Conservation (phyloP, 306 rosid genomes). For the Benincasa hispida region DNA sequence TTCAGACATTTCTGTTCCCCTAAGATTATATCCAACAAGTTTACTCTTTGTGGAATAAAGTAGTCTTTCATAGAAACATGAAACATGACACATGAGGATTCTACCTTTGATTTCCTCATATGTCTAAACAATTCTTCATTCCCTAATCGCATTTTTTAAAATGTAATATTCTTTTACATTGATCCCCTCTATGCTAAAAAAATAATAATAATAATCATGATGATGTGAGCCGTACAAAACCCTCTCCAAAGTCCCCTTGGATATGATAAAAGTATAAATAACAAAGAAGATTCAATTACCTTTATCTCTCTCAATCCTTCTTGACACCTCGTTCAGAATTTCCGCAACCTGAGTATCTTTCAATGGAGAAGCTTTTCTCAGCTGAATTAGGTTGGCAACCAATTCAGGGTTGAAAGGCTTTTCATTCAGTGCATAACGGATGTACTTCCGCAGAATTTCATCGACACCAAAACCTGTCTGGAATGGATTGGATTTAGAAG, state of each 20-base stretch:
- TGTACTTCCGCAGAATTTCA: constrained; percentile 81
- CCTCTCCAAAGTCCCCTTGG: not conserved
- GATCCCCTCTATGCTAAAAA: not conserved
- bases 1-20: no score
- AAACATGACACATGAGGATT: not conserved
- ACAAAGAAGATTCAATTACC: constrained; percentile 23
- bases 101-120: not conserved
- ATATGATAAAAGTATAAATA: not conserved
- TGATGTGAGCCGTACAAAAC: not conserved
- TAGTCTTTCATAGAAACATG: not conserved
- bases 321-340: constrained; percentile 70
- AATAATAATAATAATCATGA: no score
- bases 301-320: constrained; percentile 78
- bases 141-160: not conserved
- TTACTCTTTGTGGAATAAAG: no score
- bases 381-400: constrained; percentile 64
- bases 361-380: constrained; percentile 56
- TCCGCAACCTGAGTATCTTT: constrained; percentile 54
- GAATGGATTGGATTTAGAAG: constrained; percentile 16
- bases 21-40: no score
- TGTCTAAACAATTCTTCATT: not conserved
- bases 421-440: constrained; percentile 77
- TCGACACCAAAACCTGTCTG: constrained; percentile 74
- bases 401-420: constrained; percentile 75
- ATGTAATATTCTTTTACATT: not conserved